A percentile compares a stretch with the other conserved stretches of the same genome.
Conservation (phyloP, 2,329 filamentous ascomycete genomes). For the Elsinoe fawcettii region DNA sequence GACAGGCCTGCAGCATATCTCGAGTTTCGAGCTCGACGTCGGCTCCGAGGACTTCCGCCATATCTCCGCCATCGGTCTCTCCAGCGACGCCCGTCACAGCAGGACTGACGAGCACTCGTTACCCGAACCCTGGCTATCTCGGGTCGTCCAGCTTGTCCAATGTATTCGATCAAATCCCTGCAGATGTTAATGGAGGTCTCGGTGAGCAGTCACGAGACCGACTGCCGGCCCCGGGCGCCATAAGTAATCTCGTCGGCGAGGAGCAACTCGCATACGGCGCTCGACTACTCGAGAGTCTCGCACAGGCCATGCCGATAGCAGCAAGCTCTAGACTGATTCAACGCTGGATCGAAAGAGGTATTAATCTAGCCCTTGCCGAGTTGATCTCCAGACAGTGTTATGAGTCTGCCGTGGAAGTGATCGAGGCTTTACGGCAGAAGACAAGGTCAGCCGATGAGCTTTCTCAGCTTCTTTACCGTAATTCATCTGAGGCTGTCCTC, state of each 20-base stretch:
- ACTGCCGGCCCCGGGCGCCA: background rate
- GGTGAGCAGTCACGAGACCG: background rate
- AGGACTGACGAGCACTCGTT: conserved; percentile 20
- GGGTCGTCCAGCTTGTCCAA: conserved; percentile 28
- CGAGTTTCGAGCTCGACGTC: conserved; percentile 15
- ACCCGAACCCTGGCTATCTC: conserved; percentile 31
- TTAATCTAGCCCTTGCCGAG: conserved; percentile 25
- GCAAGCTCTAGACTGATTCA: conserved; percentile 22
- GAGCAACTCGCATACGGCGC: conserved; percentile 21
- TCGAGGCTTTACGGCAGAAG: conserved; percentile 15
- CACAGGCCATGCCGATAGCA: conserved; percentile 15
- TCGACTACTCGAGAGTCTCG: conserved; percentile 20
- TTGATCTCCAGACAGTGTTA: conserved; percentile 22
- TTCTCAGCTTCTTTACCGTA: conserved; percentile 9
- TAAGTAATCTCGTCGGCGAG: conserved; percentile 16
- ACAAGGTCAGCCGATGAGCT: background rate
- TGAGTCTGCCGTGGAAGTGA: conserved; percentile 19
- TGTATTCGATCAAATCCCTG: conserved; percentile 28
- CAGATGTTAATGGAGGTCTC: conserved; percentile 14
- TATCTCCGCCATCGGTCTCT: background rate
- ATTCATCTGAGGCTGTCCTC: conserved; percentile 18
- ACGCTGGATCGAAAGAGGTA: conserved; percentile 23
- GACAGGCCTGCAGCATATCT: background rate
- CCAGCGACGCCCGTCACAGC: conserved; percentile 16
- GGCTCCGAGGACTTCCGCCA: conserved; percentile 12